Evolutionary conservation across 306 rosid species (phyloP).

Genomic region (Styphnolobium japonicum): DNA sequence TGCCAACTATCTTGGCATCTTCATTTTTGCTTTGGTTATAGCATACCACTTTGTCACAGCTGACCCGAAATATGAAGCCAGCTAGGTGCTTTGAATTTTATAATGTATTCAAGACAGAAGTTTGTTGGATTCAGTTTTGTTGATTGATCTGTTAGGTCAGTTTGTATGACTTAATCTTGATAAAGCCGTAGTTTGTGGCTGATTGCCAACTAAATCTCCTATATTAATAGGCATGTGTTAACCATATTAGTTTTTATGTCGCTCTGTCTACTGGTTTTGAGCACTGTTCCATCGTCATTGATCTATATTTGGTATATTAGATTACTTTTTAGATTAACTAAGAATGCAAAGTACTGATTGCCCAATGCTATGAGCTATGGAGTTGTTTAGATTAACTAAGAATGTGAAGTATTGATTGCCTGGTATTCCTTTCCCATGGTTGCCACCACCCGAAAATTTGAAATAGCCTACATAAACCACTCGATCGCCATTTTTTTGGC

Average conservation of each 20-base stretch:
- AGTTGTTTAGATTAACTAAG: background rate
- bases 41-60: constrained; percentile 34
- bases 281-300: background rate
- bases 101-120: background rate
- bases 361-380: background rate
- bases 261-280: background rate
- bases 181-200: constrained; percentile 6
- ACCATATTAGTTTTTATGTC: background rate
- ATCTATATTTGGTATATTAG: background rate
- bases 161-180: constrained; percentile 10
- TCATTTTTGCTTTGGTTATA: constrained; percentile 41
- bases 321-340: constrained; percentile 11
- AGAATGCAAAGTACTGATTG: background rate
- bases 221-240: background rate
- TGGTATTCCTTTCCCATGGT: background rate
- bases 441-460: background rate
- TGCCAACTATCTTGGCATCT: constrained; percentile 45
- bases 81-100: constrained; percentile 15
- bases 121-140: constrained; percentile 17
- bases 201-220: background rate
- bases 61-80: constrained; percentile 39
- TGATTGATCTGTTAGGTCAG: constrained; percentile 9
- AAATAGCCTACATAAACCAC: background rate
- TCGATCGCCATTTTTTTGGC: background rate
- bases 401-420: background rate